phyloP scores from a whole-genome alignment of 208 protist genomes.

The Acanthamoeba royreba region DNA sequence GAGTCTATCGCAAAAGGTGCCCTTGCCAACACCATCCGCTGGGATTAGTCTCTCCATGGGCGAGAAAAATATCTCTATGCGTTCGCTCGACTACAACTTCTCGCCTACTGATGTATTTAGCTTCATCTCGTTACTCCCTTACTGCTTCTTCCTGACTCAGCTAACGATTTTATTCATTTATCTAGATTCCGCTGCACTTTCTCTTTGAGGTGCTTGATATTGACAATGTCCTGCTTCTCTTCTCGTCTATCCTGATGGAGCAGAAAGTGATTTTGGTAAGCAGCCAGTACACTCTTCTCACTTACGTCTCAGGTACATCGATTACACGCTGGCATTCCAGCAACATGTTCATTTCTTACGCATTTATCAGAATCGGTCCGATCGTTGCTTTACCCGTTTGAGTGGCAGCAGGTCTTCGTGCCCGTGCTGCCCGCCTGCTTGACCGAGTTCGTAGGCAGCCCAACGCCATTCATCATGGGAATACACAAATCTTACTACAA shows the following conservation, averaged over 20 bases:
- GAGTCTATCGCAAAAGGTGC: neutral
- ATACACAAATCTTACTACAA: constrained; percentile 37
- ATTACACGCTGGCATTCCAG: neutral
- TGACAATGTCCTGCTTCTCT: constrained; percentile 52
- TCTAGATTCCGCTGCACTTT: constrained; percentile 48
- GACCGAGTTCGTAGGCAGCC: constrained; percentile 68
- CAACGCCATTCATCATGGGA: constrained; percentile 74
- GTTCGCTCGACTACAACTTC: neutral
- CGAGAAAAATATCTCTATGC: neutral
- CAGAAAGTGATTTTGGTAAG: constrained; percentile 55
- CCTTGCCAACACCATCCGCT: neutral
- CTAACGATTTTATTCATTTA: neutral
- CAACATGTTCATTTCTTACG: neutral
- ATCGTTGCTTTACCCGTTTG: constrained; percentile 67
- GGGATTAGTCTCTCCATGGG: neutral
- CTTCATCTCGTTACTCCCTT: neutral
- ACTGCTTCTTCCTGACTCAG: neutral
- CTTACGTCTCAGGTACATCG: constrained; percentile 12
- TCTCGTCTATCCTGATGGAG: constrained; percentile 50
- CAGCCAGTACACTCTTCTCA: constrained; percentile 53
- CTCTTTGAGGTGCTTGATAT: constrained; percentile 50
- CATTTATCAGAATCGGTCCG: constrained; percentile 46
- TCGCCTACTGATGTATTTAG: neutral
- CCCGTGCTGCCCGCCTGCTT: constrained; percentile 59
- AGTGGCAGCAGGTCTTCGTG: constrained; percentile 73